Conservation (phyloP, 2,329 filamentous ascomycete genomes). For the Ceratocystis harringtonii region DNA sequence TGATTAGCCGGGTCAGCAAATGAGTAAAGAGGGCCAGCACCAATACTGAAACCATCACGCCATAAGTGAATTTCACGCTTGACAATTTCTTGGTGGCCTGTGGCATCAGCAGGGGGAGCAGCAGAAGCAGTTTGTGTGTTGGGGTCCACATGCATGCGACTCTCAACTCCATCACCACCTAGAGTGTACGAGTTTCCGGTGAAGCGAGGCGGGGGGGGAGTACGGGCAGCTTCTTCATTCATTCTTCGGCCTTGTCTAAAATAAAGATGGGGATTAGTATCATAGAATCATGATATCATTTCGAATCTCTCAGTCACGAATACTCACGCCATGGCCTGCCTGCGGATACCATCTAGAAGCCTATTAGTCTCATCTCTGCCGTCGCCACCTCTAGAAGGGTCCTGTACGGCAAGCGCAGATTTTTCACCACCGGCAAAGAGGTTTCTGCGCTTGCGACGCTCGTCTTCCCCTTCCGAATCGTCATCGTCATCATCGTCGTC, state of each 20-base stretch:
- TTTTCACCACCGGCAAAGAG: slow-evolving; percentile 77
- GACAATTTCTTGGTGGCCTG: slow-evolving; percentile 30
- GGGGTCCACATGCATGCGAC: slow-evolving; percentile 51
- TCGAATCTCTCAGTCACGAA: neutral
- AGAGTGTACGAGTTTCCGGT: slow-evolving; percentile 59
- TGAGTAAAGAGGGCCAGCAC: slow-evolving; percentile 61
- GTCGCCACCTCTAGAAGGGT: slow-evolving; percentile 32
- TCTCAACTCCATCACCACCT: slow-evolving; percentile 61
- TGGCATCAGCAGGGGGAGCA: slow-evolving; percentile 21
- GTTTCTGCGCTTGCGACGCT: slow-evolving; percentile 46
- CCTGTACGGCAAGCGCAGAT: slow-evolving; percentile 55
- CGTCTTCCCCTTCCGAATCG: slow-evolving; percentile 40
- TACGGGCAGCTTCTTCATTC: slow-evolving; percentile 21
- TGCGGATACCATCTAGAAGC: slow-evolving; percentile 48
- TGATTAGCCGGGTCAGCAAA: slow-evolving; percentile 68
- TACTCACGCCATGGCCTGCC: slow-evolving; percentile 46
- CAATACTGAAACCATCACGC: slow-evolving; percentile 73
- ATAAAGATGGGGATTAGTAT: too few relatives aligned
- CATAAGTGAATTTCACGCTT: slow-evolving; percentile 59
- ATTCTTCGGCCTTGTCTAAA: slow-evolving; percentile 8
- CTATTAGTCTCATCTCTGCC: slow-evolving; percentile 22
- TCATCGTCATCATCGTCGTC: slow-evolving; percentile 35
- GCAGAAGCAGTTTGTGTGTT: slow-evolving; percentile 21
- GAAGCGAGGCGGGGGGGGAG: slow-evolving; percentile 44
- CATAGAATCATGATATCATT: neutral